Conservation (phyloP, 805 yeast genomes). For the Teunomyces stri region DNA sequence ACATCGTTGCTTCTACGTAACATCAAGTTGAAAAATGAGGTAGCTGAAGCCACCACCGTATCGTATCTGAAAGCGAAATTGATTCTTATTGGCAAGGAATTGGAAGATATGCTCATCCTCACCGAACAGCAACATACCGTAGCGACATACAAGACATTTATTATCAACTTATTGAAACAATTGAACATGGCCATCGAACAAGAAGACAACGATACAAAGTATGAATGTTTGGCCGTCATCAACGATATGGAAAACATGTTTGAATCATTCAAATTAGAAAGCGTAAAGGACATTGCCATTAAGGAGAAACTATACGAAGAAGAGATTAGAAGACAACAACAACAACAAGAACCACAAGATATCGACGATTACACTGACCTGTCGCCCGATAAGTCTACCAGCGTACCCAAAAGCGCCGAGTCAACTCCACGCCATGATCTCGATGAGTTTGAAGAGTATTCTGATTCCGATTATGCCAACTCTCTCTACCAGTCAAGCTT, state of each 20-base stretch:
- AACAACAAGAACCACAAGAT: not conserved
- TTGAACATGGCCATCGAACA: conserved; percentile 51
- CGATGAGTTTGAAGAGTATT: conserved; percentile 20
- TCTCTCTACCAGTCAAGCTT: conserved; percentile 19
- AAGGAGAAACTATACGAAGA: not conserved
- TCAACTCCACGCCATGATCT: conserved; percentile 7
- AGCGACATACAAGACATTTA: conserved; percentile 54
- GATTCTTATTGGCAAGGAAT: conserved; percentile 61
- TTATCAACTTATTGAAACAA: conserved; percentile 56
- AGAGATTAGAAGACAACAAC: not conserved
- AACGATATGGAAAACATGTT: conserved; percentile 75
- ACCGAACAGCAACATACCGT: conserved; percentile 28
- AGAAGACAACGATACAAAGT: conserved; percentile 55
- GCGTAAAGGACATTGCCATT: conserved; percentile 17
- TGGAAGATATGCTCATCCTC: conserved; percentile 48
- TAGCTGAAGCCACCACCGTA: conserved; percentile 53
- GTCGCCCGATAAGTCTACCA: not conserved
- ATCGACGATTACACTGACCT: conserved; percentile 5
- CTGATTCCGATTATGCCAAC: conserved; percentile 26
- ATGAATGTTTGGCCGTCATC: conserved; percentile 66
- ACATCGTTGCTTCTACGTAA: conserved; percentile 45
- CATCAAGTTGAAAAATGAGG: conserved; percentile 48
- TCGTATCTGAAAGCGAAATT: conserved; percentile 65
- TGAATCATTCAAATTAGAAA: conserved; percentile 46
- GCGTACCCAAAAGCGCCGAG: not conserved